These are phyloP conservation scores for Aaosphaeria arxii DNA, from an alignment of 2,329 filamentous ascomycete species.

Conservation along the genomic window DNA sequence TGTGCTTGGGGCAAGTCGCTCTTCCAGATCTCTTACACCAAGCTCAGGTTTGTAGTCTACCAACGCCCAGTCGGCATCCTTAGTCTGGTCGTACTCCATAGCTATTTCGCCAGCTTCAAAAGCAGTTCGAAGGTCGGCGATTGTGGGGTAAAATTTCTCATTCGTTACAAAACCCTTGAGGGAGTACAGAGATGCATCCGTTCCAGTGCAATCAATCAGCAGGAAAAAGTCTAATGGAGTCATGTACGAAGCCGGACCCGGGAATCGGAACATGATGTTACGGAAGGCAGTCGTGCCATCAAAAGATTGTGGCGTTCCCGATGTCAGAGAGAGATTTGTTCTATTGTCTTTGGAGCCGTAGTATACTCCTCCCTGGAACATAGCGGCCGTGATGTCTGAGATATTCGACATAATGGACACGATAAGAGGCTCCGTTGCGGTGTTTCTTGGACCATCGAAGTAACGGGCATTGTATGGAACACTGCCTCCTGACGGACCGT, in stretches of 20 bases:
- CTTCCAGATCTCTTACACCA: constrained; percentile 29
- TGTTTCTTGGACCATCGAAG: constrained; percentile 15
- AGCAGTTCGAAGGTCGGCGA: constrained; percentile 46
- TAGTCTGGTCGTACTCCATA: constrained; percentile 47
- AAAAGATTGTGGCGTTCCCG: constrained; percentile 32
- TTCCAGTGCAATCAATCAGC: constrained; percentile 44
- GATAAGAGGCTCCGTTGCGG: constrained; percentile 37
- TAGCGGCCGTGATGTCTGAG: constrained; percentile 43
- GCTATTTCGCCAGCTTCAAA: constrained; percentile 44
- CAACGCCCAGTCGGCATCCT: constrained; percentile 46
- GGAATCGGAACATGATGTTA: constrained; percentile 44
- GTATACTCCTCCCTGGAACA: constrained; percentile 31
- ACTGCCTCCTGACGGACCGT: constrained; percentile 35
- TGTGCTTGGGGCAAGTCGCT: constrained; percentile 43
- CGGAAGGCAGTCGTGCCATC: constrained; percentile 41
- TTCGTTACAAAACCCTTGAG: constrained; percentile 48
- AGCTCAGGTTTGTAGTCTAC: constrained; percentile 39
- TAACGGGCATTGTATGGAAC: constrained; percentile 25
- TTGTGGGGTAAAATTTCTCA: constrained; percentile 52
- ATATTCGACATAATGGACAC: constrained; percentile 44
- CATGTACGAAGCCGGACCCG: constrained; percentile 39
- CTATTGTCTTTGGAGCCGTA: constrained; percentile 17
- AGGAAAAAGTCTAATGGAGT: constrained; percentile 48
- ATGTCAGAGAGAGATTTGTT: constrained; percentile 20
- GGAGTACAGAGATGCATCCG: constrained; percentile 42